phyloP scores from a whole-genome alignment of 23 red algal genomes.

The Gracilaria domingensis region DNA sequence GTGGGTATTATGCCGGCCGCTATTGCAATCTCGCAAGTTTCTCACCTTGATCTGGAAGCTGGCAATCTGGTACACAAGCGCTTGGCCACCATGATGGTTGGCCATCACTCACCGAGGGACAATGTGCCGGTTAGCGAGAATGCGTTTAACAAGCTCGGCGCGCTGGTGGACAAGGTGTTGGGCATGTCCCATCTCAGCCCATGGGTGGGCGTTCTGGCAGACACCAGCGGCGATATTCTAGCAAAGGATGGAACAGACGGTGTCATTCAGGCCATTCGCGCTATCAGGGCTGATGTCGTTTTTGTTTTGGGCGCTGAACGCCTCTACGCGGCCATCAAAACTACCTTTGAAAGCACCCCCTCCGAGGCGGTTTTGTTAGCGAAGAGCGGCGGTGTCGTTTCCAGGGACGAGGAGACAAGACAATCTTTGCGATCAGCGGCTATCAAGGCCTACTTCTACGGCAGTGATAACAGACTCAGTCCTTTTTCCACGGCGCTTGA shows the following conservation, averaged over 20 bases:
- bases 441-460: conserved; percentile 96
- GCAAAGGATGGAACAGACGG: conserved; percentile 45
- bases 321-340: conserved; percentile 72
- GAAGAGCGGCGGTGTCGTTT: conserved; percentile 93
- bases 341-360: conserved; percentile 35
- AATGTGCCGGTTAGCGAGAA: conserved; percentile 51
- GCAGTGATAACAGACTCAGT: conserved; percentile 69
- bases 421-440: conserved; percentile 40
- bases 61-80: conserved; percentile 67
- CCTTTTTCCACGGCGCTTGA: conserved; percentile 80
- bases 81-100: conserved; percentile 31
- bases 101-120: conserved; percentile 37
- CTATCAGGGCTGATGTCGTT: conserved; percentile 62
- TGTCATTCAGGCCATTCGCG: conserved; percentile 51
- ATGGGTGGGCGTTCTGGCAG: conserved; percentile 41
- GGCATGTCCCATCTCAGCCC: conserved; percentile 23
- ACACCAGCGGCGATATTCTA: conserved; percentile 65
- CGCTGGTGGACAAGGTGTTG: conserved; percentile 41
- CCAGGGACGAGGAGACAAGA: conserved; percentile 64
- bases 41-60: conserved; percentile 72
- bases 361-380: conserved; percentile 73
- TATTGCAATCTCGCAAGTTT: conserved; percentile 45
- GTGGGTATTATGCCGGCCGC: conserved; percentile 57
- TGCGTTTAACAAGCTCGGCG: conserved; percentile 55
- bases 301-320: conserved; percentile 94